phyloP scores from a whole-genome alignment of 1,139 yeast species.

The Taphrina betulina region DNA sequence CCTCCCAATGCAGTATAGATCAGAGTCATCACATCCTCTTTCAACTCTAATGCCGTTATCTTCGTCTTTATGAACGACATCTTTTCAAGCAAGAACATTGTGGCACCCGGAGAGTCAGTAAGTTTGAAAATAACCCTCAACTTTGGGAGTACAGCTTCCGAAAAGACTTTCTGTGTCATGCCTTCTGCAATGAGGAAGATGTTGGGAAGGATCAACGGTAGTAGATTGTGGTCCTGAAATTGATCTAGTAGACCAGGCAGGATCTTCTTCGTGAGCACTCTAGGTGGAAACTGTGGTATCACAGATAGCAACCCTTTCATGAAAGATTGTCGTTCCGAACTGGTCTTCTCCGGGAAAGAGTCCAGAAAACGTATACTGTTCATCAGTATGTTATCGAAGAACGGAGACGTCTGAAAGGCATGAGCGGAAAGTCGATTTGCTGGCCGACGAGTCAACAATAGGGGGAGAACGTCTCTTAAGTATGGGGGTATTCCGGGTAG shows the following conservation, averaged over 20 bases:
- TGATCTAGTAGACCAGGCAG: constrained; percentile 65
- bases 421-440: constrained; percentile 49
- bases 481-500: constrained; percentile 19
- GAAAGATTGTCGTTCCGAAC: constrained; percentile 67
- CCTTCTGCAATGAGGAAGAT: constrained; percentile 63
- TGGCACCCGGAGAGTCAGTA: constrained; percentile 53
- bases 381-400: constrained; percentile 76
- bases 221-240: constrained; percentile 51
- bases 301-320: constrained; percentile 62
- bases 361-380: constrained; percentile 81
- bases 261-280: constrained; percentile 68
- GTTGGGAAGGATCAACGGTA: constrained; percentile 58
- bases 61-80: constrained; percentile 55
- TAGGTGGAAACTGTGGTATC: constrained; percentile 67
- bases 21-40: constrained; percentile 46
- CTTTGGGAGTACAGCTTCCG: constrained; percentile 63
- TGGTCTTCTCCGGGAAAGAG: constrained; percentile 73
- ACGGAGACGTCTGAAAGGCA: constrained; percentile 57
- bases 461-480: constrained; percentile 45
- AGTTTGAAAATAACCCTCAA: constrained; percentile 44
- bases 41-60: constrained; percentile 50
- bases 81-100: constrained; percentile 57
- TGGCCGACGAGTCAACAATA: constrained; percentile 49
- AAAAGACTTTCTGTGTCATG: constrained; percentile 73
- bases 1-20: constrained; percentile 42